Evolutionary conservation across 78 protist genomes (phyloP), one percentile per base, ranked within the genome.

Genomic region (Tieghemostelium lacteum): DNA sequence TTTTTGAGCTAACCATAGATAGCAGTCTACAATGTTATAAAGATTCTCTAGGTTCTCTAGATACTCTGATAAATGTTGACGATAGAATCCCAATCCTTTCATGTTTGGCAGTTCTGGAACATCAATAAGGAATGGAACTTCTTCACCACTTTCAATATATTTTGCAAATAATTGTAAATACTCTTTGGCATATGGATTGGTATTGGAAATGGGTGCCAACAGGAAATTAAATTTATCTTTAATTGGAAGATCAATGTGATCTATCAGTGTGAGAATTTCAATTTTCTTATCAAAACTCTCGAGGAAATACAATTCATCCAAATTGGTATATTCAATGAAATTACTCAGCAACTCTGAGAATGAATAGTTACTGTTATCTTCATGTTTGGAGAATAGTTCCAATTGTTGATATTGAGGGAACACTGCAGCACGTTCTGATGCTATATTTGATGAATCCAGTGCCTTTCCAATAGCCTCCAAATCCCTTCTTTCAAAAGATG

Each of bases 241-340:
- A 28, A 75, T 14, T 5, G 62, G 19, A 40, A 86, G 16, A 5
- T 60, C 7, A 0, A 31, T 6, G 1, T 40, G 60, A 62, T 86
- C 93, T 7, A 63, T 67, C 2, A 24, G 12, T 7, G 22, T 28
- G 31, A 76, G 65, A 1, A 72, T 50, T 22, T 2, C 0, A 22
- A 86, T 5, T 36, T 66, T 71, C 1, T 26, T 52, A 0, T 72
- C 55, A 22, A 60, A 60, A 17, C 50, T 24, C 22, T 62, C 57
- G 45, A 86, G n/a, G 33, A 86, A 86, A 49, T 86, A 86, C 16
- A 42, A 67, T 8, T 67, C 45, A 16, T 86, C 93, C 16, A 86
- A 5, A 1, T 86, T 61, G 29, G 85, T 67, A 16, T 10, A 37
- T 28, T 61, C 74, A 1, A 86, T 0, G 40, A 75, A 86, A 3